phyloP scores from a whole-genome alignment of 78 protist species.

The Planoprotostelium fungivorum region DNA sequence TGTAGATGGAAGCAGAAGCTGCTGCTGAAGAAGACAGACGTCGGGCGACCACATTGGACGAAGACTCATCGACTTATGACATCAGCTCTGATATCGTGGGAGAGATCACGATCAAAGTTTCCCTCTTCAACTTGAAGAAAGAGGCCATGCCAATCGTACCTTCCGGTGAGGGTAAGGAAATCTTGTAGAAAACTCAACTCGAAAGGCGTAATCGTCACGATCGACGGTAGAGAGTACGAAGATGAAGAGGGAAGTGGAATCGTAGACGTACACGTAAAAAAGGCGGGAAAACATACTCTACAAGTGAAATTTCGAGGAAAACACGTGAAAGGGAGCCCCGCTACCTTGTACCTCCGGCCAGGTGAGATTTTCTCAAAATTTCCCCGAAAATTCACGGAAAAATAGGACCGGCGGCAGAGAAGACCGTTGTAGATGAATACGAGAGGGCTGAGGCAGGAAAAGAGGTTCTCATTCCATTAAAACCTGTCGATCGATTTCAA shows the following conservation, averaged over 20 bases:
- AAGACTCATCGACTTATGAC: background rate
- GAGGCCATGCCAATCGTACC: background rate
- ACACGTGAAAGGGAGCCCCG: too few relatives aligned
- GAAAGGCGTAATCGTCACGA: background rate
- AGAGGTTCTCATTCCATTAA: too few relatives aligned
- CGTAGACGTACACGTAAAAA: too few relatives aligned
- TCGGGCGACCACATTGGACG: background rate
- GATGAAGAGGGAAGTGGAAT: background rate
- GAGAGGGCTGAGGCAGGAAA: too few relatives aligned
- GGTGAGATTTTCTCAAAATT: too few relatives aligned
- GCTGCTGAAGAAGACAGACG: background rate
- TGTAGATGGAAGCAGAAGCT: background rate
- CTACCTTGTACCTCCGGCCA: too few relatives aligned
- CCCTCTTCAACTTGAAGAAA: background rate
- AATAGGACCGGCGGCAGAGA: too few relatives aligned
- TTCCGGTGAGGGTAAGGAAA: background rate
- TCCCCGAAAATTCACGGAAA: too few relatives aligned
- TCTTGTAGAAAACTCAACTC: background rate
- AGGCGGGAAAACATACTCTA: background rate
- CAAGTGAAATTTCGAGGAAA: background rate
- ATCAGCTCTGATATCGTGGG: background rate
- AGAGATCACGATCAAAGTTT: background rate
- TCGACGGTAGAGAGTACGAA: background rate
- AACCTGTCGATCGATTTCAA: too few relatives aligned
- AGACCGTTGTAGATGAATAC: too few relatives aligned